Evolutionary conservation across 2,329 filamentous ascomycete genomes (phyloP).

Genomic region (Fusarium tupiense): DNA sequence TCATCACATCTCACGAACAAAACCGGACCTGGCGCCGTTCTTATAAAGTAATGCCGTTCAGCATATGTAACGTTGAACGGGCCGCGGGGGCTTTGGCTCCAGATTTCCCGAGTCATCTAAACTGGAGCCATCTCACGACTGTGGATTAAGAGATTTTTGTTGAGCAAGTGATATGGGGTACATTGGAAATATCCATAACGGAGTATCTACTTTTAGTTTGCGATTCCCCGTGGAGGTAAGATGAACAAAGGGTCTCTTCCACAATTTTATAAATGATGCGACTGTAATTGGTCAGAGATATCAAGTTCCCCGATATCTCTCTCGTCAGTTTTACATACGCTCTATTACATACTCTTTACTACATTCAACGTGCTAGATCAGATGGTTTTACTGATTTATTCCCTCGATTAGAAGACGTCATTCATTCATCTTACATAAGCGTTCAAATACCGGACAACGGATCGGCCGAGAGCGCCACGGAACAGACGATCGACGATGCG

Average conservation of each 20-base stretch:
- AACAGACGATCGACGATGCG: background rate
- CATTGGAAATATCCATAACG: background rate
- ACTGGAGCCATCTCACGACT: background rate
- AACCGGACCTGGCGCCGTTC: background rate
- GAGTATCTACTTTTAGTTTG: background rate
- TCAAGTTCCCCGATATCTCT: constrained; percentile 4
- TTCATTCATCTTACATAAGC: background rate
- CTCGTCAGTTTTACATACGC: background rate
- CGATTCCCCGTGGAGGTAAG: constrained; percentile 14
- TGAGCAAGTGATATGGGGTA: constrained; percentile 3
- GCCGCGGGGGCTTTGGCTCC: background rate
- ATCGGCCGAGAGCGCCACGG: background rate
- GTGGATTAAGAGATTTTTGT: background rate
- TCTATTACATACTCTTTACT: background rate
- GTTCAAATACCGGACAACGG: background rate
- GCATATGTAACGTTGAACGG: background rate
- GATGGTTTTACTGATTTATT: background rate
- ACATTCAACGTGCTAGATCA: background rate
- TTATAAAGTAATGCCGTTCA: background rate
- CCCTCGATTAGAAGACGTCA: background rate
- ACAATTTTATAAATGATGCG: constrained; percentile 3
- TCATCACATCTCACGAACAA: background rate
- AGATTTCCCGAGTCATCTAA: background rate
- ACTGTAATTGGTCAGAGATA: background rate
- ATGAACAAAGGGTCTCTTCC: background rate